Evolutionary conservation across 1,284 basidiomycete species (phyloP).

Genomic region (Kalmanozyma brasiliensis): DNA sequence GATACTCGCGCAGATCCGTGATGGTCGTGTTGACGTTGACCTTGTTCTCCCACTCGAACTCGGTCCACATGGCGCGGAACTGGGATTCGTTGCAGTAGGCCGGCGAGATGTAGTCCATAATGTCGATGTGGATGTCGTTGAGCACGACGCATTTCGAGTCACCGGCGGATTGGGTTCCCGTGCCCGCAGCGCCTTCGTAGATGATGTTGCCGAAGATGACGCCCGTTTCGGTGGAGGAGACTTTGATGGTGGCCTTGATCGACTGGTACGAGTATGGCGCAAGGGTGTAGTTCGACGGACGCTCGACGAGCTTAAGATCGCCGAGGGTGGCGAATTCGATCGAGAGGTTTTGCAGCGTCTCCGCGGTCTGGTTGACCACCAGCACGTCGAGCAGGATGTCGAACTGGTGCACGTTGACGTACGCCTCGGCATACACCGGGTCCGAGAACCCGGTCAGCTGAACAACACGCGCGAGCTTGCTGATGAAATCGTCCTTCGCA

Average conservation of each 20-base stretch:
- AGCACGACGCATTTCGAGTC: slow-evolving; percentile 82
- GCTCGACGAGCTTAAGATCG: slow-evolving; percentile 95
- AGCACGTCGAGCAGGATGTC: slow-evolving; percentile 94
- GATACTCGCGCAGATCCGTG: slow-evolving; percentile 82
- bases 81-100: slow-evolving; percentile 94
- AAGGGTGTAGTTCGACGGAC: slow-evolving; percentile 90
- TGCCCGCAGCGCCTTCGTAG: slow-evolving; percentile 75
- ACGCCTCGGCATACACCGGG: slow-evolving; percentile 97
- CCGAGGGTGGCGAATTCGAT: slow-evolving; percentile 97
- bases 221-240: slow-evolving; percentile 85
- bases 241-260: slow-evolving; percentile 99
- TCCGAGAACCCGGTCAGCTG: slow-evolving; percentile 99
- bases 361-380: slow-evolving; percentile 93
- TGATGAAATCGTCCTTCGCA: slow-evolving; percentile 92
- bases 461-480: slow-evolving; percentile 91
- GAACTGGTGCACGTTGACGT: slow-evolving; percentile 97
- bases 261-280: slow-evolving; percentile 97
- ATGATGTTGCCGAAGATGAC: slow-evolving; percentile 98
- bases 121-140: slow-evolving; percentile 98
- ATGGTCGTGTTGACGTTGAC: slow-evolving; percentile 88
- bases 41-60: slow-evolving; percentile 98
- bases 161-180: slow-evolving; percentile 49
- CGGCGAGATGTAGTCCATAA: slow-evolving; percentile 99
- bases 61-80: slow-evolving; percentile 89
- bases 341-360: slow-evolving; percentile 95